Percentiles rank a stretch among this genome's conserved stretches.
Conservation (phyloP, 2,329 filamentous ascomycete genomes). For the Fusarium sp. region DNA sequence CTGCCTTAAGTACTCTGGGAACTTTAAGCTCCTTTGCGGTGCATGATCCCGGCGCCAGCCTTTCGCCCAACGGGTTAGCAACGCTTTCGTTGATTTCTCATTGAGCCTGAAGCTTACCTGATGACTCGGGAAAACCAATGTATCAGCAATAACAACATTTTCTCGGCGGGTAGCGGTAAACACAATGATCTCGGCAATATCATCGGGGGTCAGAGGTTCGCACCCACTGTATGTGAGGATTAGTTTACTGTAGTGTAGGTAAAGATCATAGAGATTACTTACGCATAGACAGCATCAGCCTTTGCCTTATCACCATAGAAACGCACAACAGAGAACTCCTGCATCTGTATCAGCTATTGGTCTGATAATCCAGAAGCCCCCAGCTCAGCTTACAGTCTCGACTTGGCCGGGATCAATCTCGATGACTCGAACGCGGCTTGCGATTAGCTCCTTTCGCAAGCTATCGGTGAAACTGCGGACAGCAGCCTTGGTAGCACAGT, state of each 20-base stretch:
- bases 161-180: constrained; percentile 86
- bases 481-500: constrained; percentile 93
- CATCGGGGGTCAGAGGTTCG: constrained; percentile 87
- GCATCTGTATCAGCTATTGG: constrained; percentile 9
- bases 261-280: constrained; percentile 50
- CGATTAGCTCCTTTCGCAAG: constrained; percentile 84
- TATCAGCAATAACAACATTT: constrained; percentile 92
- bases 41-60: constrained; percentile 51
- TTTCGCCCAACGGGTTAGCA: constrained; percentile 29
- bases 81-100: no score
- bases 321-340: constrained; percentile 89
- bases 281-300: constrained; percentile 90
- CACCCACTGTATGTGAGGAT: constrained; percentile 62
- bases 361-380: not conserved
- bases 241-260: not conserved
- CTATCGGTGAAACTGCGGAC: constrained; percentile 86
- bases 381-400: constrained; percentile 72
- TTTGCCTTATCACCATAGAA: constrained; percentile 91
- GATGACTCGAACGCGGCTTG: constrained; percentile 83
- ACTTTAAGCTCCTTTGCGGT: constrained; percentile 43
- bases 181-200: constrained; percentile 91
- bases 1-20: not conserved
- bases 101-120: constrained; percentile 67
- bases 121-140: constrained; percentile 87
- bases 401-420: constrained; percentile 93